Evolutionary conservation across 2,329 filamentous ascomycete genomes (phyloP).

Genomic region (Fusarium sp.): DNA sequence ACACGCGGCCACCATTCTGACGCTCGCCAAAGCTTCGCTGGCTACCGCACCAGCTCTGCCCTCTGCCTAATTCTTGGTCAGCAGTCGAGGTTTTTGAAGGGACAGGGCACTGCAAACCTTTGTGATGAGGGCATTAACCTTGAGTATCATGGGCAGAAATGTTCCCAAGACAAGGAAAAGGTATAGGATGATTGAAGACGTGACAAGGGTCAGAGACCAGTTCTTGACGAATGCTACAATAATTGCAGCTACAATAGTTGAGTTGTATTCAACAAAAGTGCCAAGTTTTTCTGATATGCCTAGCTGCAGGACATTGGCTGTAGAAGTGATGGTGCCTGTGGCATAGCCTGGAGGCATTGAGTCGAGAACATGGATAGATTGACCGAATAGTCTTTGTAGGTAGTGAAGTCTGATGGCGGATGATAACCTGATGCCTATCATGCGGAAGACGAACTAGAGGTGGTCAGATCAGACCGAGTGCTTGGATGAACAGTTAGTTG

Average conservation of each 20-base stretch:
- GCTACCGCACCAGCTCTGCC: constrained; percentile 67
- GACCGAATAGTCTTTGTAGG: constrained; percentile 68
- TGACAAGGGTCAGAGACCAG: constrained; percentile 69
- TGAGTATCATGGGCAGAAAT: constrained; percentile 65
- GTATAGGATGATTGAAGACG: constrained; percentile 64
- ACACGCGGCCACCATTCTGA: constrained; percentile 70
- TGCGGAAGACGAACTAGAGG: constrained; percentile 62
- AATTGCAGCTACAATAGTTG: constrained; percentile 62
- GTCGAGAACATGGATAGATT: constrained; percentile 75
- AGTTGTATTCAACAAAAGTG: constrained; percentile 63
- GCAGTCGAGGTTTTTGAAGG: background rate
- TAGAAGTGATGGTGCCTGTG: constrained; percentile 70
- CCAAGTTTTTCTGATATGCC: constrained; percentile 72
- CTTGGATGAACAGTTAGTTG: background rate
- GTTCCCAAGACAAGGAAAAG: constrained; percentile 59
- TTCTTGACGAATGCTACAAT: constrained; percentile 65
- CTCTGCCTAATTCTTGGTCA: constrained; percentile 53
- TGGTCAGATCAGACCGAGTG: background rate
- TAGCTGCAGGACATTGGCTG: constrained; percentile 70
- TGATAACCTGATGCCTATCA: constrained; percentile 70
- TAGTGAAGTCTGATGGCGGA: constrained; percentile 71
- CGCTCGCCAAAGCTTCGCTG: constrained; percentile 67
- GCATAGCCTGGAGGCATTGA: constrained; percentile 70
- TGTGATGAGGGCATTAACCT: constrained; percentile 56
- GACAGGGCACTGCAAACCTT: constrained; percentile 42